These are phyloP conservation scores for Citrus reticulata DNA, from an alignment of 345 rosid genomes.

Conservation along the genomic window DNA sequence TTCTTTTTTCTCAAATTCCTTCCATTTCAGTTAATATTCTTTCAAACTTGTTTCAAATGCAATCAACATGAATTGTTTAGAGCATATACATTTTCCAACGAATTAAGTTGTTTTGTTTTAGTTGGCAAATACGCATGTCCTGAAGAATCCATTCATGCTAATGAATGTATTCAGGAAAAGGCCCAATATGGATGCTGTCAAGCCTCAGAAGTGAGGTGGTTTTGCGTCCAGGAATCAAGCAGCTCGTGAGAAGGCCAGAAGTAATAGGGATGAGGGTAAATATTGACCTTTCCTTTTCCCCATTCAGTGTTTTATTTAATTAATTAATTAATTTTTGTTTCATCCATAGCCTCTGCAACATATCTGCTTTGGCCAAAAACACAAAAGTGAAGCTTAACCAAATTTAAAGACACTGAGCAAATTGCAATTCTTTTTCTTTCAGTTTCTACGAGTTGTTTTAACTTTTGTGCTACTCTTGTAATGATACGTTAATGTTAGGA, in stretches of 20 bases:
- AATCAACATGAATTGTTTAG: not conserved
- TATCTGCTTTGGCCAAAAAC: not conserved
- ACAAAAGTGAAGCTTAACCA: not conserved
- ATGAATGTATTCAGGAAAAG: conserved; percentile 59
- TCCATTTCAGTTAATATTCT: too few relatives aligned
- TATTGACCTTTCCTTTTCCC: too few relatives aligned
- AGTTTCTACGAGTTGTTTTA: not conserved
- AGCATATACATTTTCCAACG: not conserved
- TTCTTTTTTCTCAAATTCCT: conserved; percentile 34
- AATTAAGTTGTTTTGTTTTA: not conserved
- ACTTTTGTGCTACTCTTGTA: not conserved
- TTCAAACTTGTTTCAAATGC: not conserved
- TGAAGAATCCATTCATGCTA: conserved; percentile 26
- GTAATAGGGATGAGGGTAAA: too few relatives aligned
- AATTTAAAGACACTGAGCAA: not conserved
- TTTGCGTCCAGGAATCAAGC: conserved; percentile 68
- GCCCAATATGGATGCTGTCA: conserved; percentile 80
- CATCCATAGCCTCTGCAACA: not conserved
- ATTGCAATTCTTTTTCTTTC: not conserved
- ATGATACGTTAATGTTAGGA: conserved; percentile 25
- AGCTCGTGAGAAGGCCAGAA: conserved; percentile 59
- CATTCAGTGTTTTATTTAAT: not conserved
- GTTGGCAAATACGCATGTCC: not conserved
- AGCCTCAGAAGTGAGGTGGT: conserved; percentile 89
- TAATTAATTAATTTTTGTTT: too few relatives aligned